Evolutionary conservation across 2,329 filamentous ascomycete genomes (phyloP), one percentile per base, ranked within the genome.

Genomic region (Bipolaris victoriae): DNA sequence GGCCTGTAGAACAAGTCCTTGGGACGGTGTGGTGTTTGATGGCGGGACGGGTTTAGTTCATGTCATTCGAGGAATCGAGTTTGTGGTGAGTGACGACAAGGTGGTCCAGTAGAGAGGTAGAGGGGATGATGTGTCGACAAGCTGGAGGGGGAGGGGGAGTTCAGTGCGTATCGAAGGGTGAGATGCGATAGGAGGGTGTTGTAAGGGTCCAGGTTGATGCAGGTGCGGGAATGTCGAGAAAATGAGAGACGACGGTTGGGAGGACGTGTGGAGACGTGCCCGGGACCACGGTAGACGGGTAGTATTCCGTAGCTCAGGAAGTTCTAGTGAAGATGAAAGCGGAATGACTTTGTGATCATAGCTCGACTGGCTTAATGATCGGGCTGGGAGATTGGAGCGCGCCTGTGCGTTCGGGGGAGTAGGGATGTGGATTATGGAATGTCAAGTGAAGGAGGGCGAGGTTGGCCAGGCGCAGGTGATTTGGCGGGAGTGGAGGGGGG

Each of bases 271-370:
- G 73, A 73, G 71, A 72, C 63, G 66, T 66, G 70, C 73, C 75
- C 76, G 74, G 75, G 69, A 69, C 71, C 70, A 77, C 75, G 76
- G 76, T 77, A 76, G 70, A 68, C 73, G 75, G 74, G 71, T 75
- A 69, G 69, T 70, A 67, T 75, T 71, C 72, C 74, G 75, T 69
- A 67, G 66, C 60, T 67, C 70, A 69, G 71, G 69, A 67, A 66
- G 66, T 72, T 76, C 73, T 77, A 76, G 74, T 72, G 67, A 68
- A 69, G 64, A 68, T 69, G 63, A 68, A 72, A 72, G 68, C 73
- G 73, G 73, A 72, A 70, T 72, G 73, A 74, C 59, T 70, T 58
- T 59, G 66, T 76, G 73, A 75, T 62, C 73, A 76, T 76, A 75
- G 72, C 73, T 69, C 55, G 57, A 47, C 66, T 73, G 70, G 72